phyloP scores from a whole-genome alignment of 805 yeast species.

The Komagataella ulmi region DNA sequence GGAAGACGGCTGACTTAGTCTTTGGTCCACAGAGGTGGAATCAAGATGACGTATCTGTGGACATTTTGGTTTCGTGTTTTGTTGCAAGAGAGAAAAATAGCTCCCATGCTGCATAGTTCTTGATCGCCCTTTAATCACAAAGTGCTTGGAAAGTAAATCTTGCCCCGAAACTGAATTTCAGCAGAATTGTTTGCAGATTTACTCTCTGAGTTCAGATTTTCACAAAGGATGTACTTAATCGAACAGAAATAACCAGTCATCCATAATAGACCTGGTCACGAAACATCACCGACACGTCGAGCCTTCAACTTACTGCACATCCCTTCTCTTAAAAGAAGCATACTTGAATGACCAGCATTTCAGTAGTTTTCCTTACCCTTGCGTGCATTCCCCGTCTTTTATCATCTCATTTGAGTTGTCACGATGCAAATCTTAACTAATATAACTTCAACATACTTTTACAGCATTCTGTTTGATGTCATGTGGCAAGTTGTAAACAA shows the following conservation, averaged over 20 bases:
- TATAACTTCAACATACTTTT: conserved; percentile 51
- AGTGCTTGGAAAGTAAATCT: background rate
- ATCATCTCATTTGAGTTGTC: background rate
- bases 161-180: background rate
- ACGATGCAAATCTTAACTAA: background rate
- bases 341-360: background rate
- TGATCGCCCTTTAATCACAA: background rate
- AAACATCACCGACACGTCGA: background rate
- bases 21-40: background rate
- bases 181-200: background rate
- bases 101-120: background rate
- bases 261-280: background rate
- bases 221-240: too few relatives aligned
- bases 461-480: conserved; percentile 77
- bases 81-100: too few relatives aligned
- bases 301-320: background rate
- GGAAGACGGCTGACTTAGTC: background rate
- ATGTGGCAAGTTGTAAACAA: conserved; percentile 70
- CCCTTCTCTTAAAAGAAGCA: background rate
- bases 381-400: background rate
- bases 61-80: background rate
- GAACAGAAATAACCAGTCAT: background rate
- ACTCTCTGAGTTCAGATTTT: background rate
- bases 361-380: background rate
- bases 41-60: background rate